Percentiles rank a stretch among this genome's conserved stretches.
Evolutionary conservation across 345 rosid species (phyloP).

Genomic region (Barbarea vulgaris): DNA sequence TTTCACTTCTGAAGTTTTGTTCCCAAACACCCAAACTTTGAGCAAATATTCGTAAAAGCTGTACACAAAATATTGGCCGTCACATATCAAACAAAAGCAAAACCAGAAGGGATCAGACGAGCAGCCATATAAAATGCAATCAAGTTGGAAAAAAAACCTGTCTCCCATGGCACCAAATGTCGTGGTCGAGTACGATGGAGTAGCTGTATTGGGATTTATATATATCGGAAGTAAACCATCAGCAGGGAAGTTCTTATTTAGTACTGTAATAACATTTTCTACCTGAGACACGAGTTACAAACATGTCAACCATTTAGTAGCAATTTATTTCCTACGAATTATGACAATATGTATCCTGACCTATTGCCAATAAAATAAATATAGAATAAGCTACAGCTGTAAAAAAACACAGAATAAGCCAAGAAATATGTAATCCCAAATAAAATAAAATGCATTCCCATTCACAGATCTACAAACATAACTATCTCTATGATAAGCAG

Average conservation of each 20-base stretch:
- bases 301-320: conserved; percentile 26
- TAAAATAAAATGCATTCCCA: background rate
- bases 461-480: background rate
- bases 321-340: background rate
- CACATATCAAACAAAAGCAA: conserved; percentile 20
- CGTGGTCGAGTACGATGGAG: conserved; percentile 62
- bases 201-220: conserved; percentile 64
- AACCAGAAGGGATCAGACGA: conserved; percentile 5
- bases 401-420: background rate
- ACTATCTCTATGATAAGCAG: background rate
- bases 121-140: conserved; percentile 1
- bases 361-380: background rate
- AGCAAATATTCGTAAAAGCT: conserved; percentile 98
- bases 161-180: conserved; percentile 99
- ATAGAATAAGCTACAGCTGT: background rate
- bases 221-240: conserved; percentile 96
- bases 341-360: background rate
- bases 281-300: conserved; percentile 54
- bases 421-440: background rate
- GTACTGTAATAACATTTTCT: conserved; percentile 67
- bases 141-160: conserved; percentile 51
- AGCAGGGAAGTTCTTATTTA: conserved; percentile 77
- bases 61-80: conserved; percentile 35
- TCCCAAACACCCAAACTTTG: conserved; percentile 97
- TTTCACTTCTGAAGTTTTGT: conserved; percentile 69